Evolutionary conservation across 257 asterid species (phyloP).

Genomic region (Paulownia fortunei): DNA sequence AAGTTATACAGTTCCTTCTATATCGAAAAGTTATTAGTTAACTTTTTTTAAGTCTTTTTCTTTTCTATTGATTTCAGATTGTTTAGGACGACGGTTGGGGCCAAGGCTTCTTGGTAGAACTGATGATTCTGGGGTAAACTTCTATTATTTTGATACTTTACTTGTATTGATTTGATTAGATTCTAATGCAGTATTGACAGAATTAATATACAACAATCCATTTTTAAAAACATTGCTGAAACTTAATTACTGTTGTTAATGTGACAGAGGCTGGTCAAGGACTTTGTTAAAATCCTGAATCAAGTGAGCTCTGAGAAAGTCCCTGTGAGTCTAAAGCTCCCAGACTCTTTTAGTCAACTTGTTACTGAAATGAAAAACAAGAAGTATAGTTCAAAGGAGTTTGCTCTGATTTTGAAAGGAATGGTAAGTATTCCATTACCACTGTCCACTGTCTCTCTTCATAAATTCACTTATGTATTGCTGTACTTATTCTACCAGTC

Average conservation of each 20-base stretch:
- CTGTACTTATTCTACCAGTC: conserved; percentile 23
- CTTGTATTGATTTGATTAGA: conserved; percentile 17
- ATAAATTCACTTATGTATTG: conserved; percentile 5
- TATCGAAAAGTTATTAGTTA: not conserved
- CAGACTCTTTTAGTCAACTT: conserved; percentile 82
- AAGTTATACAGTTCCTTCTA: conserved; percentile 9
- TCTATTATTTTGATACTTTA: not conserved
- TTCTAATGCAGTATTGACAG: not conserved
- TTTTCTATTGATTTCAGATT: conserved; percentile 62
- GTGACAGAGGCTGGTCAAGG: conserved; percentile 82
- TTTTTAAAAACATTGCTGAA: conserved; percentile 9
- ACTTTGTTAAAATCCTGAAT: conserved; percentile 73
- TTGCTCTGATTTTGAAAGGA: conserved; percentile 84
- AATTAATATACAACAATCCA: conserved; percentile 15
- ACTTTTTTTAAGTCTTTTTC: conserved; percentile 12
- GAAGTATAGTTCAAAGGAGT: conserved; percentile 73
- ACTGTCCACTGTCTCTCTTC: conserved; percentile 12
- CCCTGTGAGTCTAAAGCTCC: conserved; percentile 81
- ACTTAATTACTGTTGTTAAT: conserved; percentile 37
- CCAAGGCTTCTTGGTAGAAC: conserved; percentile 86
- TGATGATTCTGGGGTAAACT: conserved; percentile 86
- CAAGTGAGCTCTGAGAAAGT: conserved; percentile 86
- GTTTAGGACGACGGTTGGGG: conserved; percentile 93
- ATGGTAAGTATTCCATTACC: conserved; percentile 63
- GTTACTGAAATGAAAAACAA: conserved; percentile 86